Evolutionary conservation across 2,329 filamentous ascomycete species (phyloP), one percentile per base, ranked within the genome.

Genomic region (Ophiostoma sp.): DNA sequence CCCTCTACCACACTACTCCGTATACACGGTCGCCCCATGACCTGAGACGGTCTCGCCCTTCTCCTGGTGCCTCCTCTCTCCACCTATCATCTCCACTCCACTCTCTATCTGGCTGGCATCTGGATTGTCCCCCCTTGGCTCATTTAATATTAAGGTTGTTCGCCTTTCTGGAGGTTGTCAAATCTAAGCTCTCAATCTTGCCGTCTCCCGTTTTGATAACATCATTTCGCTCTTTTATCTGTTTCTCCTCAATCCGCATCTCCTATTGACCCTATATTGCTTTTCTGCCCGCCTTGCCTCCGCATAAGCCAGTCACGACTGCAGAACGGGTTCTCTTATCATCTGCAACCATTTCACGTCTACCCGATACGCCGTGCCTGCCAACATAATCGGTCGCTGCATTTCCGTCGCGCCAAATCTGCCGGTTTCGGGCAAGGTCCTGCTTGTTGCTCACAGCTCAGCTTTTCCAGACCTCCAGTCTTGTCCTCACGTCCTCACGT

Each of bases 41-140:
- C 42, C 63, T 64, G 63, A 64, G 63, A 64, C 63, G 63, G 63
- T 64, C 63, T 64, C 63, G 63, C 40, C 63, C 63, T 64, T 64
- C 63, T 64, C 63, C 63, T 64, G 40, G 63, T 47, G 41, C 41
- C 63, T 44, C n/a, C 18, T 64, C 63, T 47, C 41, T 47, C 63
- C 63, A 47, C 63, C 62, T 18, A 8, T n/a, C 42, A 27, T 45
- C 63, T 45, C 41, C 55, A 60, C 55, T 18, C 27, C 49, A 9
- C 16, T 27, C 27, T 27, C 27, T 2, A 27, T 27, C 27, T 27
- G 27, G 27, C 27, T 27, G 27, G 4, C n/a, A 52, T 52, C 49
- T 52, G 49, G 49, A 18, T 52, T 8, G 49, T 27, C 49, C 40
- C 60, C 40, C 36, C 40, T 42, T 44, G 11, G 16, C 40, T 63